Percentiles rank a stretch among this genome's conserved stretches.
Evolutionary conservation across 2,329 filamentous ascomycete genomes (phyloP).

Genomic region (Cladosporium sp.): DNA sequence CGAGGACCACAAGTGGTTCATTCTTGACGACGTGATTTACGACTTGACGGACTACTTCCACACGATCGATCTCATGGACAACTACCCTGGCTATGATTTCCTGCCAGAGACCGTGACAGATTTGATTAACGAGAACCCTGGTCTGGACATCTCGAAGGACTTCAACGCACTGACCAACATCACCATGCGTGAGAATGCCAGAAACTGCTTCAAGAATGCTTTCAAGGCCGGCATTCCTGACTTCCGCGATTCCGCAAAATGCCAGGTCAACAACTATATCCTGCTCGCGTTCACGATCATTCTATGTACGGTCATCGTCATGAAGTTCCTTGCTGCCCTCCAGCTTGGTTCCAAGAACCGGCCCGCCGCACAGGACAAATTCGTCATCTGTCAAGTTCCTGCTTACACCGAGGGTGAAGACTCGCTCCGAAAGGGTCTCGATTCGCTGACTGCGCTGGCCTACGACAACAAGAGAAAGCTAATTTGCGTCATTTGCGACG

Average conservation of each 20-base stretch:
- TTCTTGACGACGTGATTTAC: constrained; percentile 69
- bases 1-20: constrained; percentile 69
- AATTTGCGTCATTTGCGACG: constrained; percentile 92
- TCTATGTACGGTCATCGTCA: constrained; percentile 68
- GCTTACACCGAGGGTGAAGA: constrained; percentile 98
- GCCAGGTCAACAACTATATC: constrained; percentile 86
- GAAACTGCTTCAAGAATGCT: constrained; percentile 73
- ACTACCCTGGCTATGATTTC: constrained; percentile 58
- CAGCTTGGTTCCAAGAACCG: constrained; percentile 89
- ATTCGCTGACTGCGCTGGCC: constrained; percentile 86
- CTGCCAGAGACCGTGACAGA: constrained; percentile 62
- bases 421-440: constrained; percentile 82
- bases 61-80: constrained; percentile 55
- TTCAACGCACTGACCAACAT: constrained; percentile 53
- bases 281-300: constrained; percentile 81
- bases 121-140: constrained; percentile 67
- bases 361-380: constrained; percentile 90
- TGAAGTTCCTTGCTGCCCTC: constrained; percentile 89
- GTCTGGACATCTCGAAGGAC: constrained; percentile 65
- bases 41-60: constrained; percentile 90
- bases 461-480: constrained; percentile 99
- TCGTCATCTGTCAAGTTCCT: constrained; percentile 96
- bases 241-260: constrained; percentile 70
- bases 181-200: constrained; percentile 56
- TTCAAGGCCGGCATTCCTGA: constrained; percentile 81